Evolutionary conservation across 805 yeast species (phyloP), one percentile per base, ranked within the genome.

Genomic region (Lipomyces mesembrius): DNA sequence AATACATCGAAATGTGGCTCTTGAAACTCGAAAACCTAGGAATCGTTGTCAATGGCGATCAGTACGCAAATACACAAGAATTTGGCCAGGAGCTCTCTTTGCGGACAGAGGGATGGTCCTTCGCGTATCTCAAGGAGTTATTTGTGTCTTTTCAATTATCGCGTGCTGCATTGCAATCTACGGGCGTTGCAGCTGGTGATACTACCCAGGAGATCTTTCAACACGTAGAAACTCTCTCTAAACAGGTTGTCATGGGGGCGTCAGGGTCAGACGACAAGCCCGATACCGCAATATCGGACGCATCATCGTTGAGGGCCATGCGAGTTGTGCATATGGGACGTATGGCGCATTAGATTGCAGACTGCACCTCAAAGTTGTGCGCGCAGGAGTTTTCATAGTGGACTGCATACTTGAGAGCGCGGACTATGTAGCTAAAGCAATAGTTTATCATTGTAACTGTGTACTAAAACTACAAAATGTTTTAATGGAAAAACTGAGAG

Each of bases 61-160:
- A 53, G 17, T 53, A 53, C 57, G 4, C 57, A n/a, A 53, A 8
- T 17, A 53, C 2, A 7, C 34, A 53, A 12, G 32, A 22, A 53
- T 29, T 53, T 22, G 57, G 20, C 4, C 11, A n/a, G 11, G 57
- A 53, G 11, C 27, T 53, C 57, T n/a, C 35, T 53, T 3, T 8
- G 2, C 57, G 32, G 11, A 53, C 57, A 53, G 57, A 53, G 17
- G 57, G 57, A 53, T 53, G 57, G 57, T 53, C 57, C 2, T 53
- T 53, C 57, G 57, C 57, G 32, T 53, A 53, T 32, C 57, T 53
- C 25, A 53, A 53, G 57, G 57, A 53, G 32, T 8, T 53, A 1
- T 53, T 53, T 53, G 57, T 53, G 32, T 53, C 35, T 17, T 53
- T 53, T 53, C 57, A 53, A n/a, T 20, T 53, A 32, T 12, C 57